A percentile compares a stretch with the other conserved stretches of the same genome.
These are phyloP conservation scores for Metschnikowia borealis DNA, from an alignment of 805 yeast species.

Conservation along the genomic window DNA sequence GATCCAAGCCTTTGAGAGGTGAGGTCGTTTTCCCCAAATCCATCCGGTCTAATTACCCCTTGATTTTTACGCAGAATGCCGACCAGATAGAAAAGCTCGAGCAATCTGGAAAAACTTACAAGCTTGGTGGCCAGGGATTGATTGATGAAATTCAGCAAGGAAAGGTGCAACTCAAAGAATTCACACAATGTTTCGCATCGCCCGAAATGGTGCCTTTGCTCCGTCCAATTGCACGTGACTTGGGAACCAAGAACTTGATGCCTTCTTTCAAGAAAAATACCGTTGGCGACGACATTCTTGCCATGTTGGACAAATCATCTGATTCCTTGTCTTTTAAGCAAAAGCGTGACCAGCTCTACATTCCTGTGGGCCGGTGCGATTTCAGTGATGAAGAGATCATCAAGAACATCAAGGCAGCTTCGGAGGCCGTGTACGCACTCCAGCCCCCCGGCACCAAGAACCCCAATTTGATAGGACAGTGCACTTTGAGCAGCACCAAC, in stretches of 20 bases:
- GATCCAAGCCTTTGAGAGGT: conserved; percentile 73
- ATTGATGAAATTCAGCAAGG: conserved; percentile 57
- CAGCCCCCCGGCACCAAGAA: conserved; percentile 59
- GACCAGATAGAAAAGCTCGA: conserved; percentile 51
- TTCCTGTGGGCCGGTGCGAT: conserved; percentile 73
- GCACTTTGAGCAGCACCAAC: conserved; percentile 62
- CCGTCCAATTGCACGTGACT: conserved; percentile 63
- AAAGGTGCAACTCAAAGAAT: conserved; percentile 44
- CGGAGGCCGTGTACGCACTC: conserved; percentile 55
- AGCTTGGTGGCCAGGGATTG: conserved; percentile 65
- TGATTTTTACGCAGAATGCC: conserved; percentile 62
- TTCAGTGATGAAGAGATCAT: conserved; percentile 75
- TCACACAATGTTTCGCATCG: conserved; percentile 79
- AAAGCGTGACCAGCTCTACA: conserved; percentile 51
- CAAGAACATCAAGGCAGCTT: conserved; percentile 64
- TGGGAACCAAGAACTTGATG: conserved; percentile 89
- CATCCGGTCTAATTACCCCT: conserved; percentile 57
- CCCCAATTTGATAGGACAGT: conserved; percentile 66
- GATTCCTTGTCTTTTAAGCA: conserved; percentile 82
- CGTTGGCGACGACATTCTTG: conserved; percentile 61
- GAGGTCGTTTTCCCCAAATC: conserved; percentile 69
- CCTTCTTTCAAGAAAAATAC: conserved; percentile 86
- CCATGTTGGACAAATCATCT: conserved; percentile 49
- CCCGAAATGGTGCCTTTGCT: conserved; percentile 70
- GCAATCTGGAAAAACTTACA: conserved; percentile 54